Evolutionary conservation across 345 rosid genomes (phyloP).

Genomic region (Eucalyptus guilfoylei): DNA sequence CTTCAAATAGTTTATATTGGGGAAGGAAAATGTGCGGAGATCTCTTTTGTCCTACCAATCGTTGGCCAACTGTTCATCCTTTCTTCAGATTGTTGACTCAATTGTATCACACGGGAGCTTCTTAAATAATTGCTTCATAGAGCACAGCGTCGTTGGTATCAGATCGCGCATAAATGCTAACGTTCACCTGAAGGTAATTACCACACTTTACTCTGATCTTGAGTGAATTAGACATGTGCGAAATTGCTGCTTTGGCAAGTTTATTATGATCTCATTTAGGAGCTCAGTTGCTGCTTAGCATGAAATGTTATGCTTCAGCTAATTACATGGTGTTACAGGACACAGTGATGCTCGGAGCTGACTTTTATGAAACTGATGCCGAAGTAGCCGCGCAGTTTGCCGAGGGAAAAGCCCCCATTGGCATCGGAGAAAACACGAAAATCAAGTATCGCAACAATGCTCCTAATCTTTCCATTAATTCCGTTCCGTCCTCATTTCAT

Average conservation of each 20-base stretch:
- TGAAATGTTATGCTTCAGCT: neutral
- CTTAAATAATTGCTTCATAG: slow-evolving; percentile 52
- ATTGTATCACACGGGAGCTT: slow-evolving; percentile 92
- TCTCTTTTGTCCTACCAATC: neutral
- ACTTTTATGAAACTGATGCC: slow-evolving; percentile 71
- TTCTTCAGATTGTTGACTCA: slow-evolving; percentile 63
- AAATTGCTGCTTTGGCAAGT: neutral
- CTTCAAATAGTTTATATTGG: neutral
- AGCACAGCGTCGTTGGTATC: slow-evolving; percentile 87
- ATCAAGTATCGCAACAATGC: neutral
- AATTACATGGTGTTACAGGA: slow-evolving; percentile 30
- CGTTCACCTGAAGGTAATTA: slow-evolving; percentile 67
- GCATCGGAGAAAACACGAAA: slow-evolving; percentile 62
- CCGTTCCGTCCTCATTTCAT: neutral
- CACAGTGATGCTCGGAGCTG: slow-evolving; percentile 92
- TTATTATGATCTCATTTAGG: neutral
- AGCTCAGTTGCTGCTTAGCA: neutral
- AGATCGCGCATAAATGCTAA: slow-evolving; percentile 69
- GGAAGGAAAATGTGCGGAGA: neutral
- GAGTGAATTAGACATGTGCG: neutral
- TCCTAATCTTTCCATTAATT: neutral
- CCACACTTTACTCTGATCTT: neutral
- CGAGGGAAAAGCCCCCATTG: slow-evolving; percentile 63
- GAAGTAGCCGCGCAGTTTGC: slow-evolving; percentile 52
- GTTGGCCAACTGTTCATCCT: neutral